These are phyloP conservation scores for Jatropha multifida DNA, from an alignment of 441 rosid genomes.

Conservation along the genomic window DNA sequence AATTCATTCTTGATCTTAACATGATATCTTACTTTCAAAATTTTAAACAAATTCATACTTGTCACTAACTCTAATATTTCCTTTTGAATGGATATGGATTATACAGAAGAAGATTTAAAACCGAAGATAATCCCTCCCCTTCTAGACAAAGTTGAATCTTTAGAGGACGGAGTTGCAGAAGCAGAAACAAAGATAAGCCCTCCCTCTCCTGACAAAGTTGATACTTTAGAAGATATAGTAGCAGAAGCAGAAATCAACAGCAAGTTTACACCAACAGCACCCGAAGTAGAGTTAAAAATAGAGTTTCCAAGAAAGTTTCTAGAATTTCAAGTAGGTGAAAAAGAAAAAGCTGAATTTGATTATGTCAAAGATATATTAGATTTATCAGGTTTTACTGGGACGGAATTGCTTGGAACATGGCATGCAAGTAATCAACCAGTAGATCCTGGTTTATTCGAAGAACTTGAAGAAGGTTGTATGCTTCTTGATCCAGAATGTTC, in stretches of 20 bases:
- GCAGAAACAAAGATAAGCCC: slow-evolving; percentile 7
- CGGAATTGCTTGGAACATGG: slow-evolving; percentile 59
- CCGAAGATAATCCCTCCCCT: not conserved
- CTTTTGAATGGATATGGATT: not conserved
- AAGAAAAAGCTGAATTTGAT: slow-evolving; percentile 50
- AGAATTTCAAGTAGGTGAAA: slow-evolving; percentile 36
- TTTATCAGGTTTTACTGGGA: slow-evolving; percentile 65
- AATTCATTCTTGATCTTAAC: not conserved
- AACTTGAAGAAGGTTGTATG: slow-evolving; percentile 48
- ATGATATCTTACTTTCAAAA: too few species aligned
- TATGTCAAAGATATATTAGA: slow-evolving; percentile 72
- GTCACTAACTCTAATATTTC: not conserved
- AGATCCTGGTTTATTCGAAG: slow-evolving; percentile 55
- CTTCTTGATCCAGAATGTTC: slow-evolving; percentile 45
- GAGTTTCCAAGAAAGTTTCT: slow-evolving; percentile 27
- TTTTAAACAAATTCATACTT: not conserved
- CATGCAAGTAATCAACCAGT: slow-evolving; percentile 66
- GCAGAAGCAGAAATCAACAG: slow-evolving; percentile 14
- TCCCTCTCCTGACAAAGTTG: not conserved
- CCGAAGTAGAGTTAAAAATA: slow-evolving; percentile 13
- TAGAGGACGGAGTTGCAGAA: not conserved
- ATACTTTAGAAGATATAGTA: slow-evolving; percentile 2
- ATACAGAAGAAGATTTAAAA: slow-evolving; percentile 6
- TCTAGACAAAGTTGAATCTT: slow-evolving; percentile 1
- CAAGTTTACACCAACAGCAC: slow-evolving; percentile 10